These are phyloP conservation scores for Lactifluus volemus DNA, from an alignment of 768 basidiomycete species.

Conservation along the genomic window DNA sequence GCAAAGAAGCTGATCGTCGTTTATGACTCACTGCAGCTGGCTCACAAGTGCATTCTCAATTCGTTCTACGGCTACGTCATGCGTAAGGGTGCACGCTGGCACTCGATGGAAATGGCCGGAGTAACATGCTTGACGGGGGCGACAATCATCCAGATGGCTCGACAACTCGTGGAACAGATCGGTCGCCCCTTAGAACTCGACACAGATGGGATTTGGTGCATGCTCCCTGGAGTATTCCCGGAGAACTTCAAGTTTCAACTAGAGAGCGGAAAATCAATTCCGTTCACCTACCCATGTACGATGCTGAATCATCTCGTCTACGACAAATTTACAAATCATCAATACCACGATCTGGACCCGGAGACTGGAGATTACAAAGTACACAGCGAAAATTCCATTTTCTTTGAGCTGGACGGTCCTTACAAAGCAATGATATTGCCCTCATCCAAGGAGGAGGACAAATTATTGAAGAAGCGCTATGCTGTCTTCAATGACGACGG, in stretches of 20 bases:
- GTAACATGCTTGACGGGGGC: constrained; percentile 98
- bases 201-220: constrained; percentile 99
- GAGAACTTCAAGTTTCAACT: constrained; percentile 97
- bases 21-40: constrained; percentile 96
- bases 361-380: constrained; percentile 78
- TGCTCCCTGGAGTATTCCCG: constrained; percentile 96
- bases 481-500: constrained; percentile 99
- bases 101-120: constrained; percentile 99
- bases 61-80: constrained; percentile 99
- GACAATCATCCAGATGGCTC: constrained; percentile 97
- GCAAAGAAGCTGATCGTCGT: constrained; percentile 99
- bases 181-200: constrained; percentile 95
- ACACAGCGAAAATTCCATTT: constrained; percentile 96
- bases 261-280: constrained; percentile 74
- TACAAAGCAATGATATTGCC: constrained; percentile 99
- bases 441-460: constrained; percentile 98
- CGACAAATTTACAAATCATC: constrained; percentile 92
- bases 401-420: constrained; percentile 97
- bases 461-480: constrained; percentile 95
- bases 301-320: constrained; percentile 99
- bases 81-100: constrained; percentile 99
- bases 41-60: constrained; percentile 99
- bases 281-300: constrained; percentile 94
- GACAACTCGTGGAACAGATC: constrained; percentile 94
- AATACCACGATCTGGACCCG: constrained; percentile 89